Evolutionary conservation across 129 eudicot species (phyloP), one percentile per base, ranked within the genome.

Genomic region (Logfia minima): DNA sequence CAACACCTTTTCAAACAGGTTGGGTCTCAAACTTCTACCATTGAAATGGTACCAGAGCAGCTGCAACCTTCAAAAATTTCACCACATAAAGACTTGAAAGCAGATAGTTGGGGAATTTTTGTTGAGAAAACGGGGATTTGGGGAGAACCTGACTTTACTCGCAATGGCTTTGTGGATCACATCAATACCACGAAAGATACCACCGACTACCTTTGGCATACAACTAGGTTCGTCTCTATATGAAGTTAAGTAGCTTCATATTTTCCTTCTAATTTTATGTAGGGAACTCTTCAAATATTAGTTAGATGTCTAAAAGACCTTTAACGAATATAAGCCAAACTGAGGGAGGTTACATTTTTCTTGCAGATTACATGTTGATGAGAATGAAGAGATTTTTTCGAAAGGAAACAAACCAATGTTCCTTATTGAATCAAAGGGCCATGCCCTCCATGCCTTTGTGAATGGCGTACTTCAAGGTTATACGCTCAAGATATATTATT

Each of bases 141-240:
- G 99, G 96, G 84, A 79, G 72, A 86, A 69, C 81, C 92, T 48
- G 97, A 94, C 77, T 89, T 94, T 66, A 80, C 85, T 71, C 63
- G 56, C 23, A 87, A 79, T 13, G 96, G 96, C 65, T 91, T 94
- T 70, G 96, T 94, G 37, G 99, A 94, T 86, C 97, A 94, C 75
- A 94, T 94, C 70, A 94, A 91, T 65, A 86, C 98, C 75, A 94
- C 98, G 6, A 89, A 91, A 80, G 98, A 94, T 83, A 83, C 90
- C 31, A 94, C 98, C 6, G 98, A 94, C 77, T 94, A 94, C 88
- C 98, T 94, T 75, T 94, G 98, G 98, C 84, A 86, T 66, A 91
- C 97, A 55, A 91, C 93, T 55, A 91, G 97, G 98, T 94, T 74
- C 29, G 80, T 48, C 5, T 48, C 18, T 48, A 75, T 9, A 41